Evolutionary conservation across 2,329 filamentous ascomycete genomes (phyloP).

Genomic region (Chalara sp.): DNA sequence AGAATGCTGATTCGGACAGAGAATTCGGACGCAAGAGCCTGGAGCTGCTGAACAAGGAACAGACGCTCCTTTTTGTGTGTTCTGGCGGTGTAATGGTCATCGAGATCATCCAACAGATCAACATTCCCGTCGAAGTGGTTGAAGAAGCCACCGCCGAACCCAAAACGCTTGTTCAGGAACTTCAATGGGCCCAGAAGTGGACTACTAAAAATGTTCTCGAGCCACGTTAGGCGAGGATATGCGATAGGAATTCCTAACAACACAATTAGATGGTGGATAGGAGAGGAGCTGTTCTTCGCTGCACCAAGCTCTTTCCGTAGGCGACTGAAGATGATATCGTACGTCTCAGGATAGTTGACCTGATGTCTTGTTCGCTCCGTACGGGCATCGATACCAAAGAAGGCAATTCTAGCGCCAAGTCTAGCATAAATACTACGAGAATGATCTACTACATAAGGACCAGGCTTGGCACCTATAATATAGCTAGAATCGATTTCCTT

Average conservation of each 20-base stretch:
- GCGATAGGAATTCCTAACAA: conserved; percentile 83
- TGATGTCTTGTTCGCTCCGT: conserved; percentile 93
- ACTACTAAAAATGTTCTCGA: conserved; percentile 85
- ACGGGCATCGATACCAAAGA: conserved; percentile 85
- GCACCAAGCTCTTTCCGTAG: conserved; percentile 66
- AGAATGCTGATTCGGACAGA: conserved; percentile 88
- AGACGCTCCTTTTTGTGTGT: conserved; percentile 88
- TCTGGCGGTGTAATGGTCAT: conserved; percentile 91
- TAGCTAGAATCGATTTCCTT: conserved; percentile 58
- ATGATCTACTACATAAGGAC: conserved; percentile 83
- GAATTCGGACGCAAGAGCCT: conserved; percentile 76
- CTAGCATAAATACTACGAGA: conserved; percentile 84
- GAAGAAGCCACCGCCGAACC: conserved; percentile 76
- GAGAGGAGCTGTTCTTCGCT: conserved; percentile 60
- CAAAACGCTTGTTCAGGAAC: conserved; percentile 85
- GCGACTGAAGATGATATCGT: conserved; percentile 74
- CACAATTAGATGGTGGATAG: conserved; percentile 83
- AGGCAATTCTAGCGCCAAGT: conserved; percentile 74
- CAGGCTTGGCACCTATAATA: conserved; percentile 54
- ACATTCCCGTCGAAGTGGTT: conserved; percentile 93
- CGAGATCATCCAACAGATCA: conserved; percentile 85
- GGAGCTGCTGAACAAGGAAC: conserved; percentile 70
- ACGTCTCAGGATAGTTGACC: conserved; percentile 90
- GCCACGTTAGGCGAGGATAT: conserved; percentile 88
- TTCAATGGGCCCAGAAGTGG: conserved; percentile 84